Conservation (phyloP, 768 basidiomycete genomes). For the Rhizopogon roseolus region DNA sequence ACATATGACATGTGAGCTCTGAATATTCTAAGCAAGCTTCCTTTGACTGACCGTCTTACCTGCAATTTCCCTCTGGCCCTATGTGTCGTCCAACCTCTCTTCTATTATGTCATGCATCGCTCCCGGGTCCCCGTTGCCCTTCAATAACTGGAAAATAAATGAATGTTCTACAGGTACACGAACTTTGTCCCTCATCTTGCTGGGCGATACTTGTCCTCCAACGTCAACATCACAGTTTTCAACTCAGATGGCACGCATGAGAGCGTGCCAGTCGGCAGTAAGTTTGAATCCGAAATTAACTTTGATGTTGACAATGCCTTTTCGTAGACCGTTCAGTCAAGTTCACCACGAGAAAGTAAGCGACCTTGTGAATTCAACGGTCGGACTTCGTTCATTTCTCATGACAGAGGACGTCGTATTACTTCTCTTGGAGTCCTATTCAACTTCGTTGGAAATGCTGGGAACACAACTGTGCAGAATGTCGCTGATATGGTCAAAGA, state of each 20-base stretch:
- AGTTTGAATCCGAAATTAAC: constrained; percentile 4
- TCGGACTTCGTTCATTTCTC: neutral
- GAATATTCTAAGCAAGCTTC: neutral
- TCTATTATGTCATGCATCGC: too few relatives aligned
- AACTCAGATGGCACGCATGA: constrained; percentile 31
- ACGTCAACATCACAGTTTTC: constrained; percentile 76
- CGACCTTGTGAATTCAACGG: neutral
- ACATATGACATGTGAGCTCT: constrained; percentile 56
- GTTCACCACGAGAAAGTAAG: constrained; percentile 70
- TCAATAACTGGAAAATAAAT: neutral
- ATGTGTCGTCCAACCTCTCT: too few relatives aligned
- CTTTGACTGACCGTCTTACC: neutral
- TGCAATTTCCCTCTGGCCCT: neutral
- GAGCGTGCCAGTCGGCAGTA: constrained; percentile 43
- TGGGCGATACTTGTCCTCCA: constrained; percentile 78
- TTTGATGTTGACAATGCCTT: constrained; percentile 24
- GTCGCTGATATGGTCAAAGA: constrained; percentile 78
- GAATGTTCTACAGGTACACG: constrained; percentile 36
- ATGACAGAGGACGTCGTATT: constrained; percentile 55
- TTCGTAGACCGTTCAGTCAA: constrained; percentile 54
- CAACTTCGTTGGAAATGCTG: constrained; percentile 68
- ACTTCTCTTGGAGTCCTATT: constrained; percentile 79
- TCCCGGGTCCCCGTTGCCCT: neutral
- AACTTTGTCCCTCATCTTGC: constrained; percentile 64
- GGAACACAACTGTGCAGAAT: constrained; percentile 70